A percentile compares a stretch with the other conserved stretches of the same genome.
These are phyloP conservation scores for Symmetrospora coprosmae DNA, from an alignment of 768 basidiomycete species.

Conservation along the genomic window DNA sequence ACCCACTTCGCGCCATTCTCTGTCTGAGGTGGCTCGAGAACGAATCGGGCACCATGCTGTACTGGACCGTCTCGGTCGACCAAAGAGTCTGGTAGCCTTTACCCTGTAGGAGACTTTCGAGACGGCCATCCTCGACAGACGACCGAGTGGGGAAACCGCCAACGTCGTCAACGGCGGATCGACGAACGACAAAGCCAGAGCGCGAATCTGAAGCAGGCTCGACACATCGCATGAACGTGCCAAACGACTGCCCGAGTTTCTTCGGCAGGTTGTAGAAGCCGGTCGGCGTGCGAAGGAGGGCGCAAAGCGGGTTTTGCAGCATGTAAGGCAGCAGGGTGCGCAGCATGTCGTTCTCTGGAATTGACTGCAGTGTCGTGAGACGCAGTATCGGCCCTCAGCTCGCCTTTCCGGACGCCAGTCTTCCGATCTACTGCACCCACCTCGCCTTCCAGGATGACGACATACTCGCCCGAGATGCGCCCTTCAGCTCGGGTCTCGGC, in stretches of 20 bases:
- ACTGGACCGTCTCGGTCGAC: conserved; percentile 30
- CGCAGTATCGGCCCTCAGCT: not conserved
- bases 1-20: conserved; percentile 2
- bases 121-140: conserved; percentile 31
- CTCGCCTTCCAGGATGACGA: conserved; percentile 32
- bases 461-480: conserved; percentile 27
- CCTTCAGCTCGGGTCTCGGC: conserved; percentile 29
- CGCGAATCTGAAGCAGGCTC: conserved; percentile 28
- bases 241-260: conserved; percentile 19
- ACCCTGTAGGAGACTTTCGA: conserved; percentile 28
- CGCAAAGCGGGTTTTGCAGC: conserved; percentile 25
- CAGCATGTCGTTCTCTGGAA: conserved; percentile 31
- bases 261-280: conserved; percentile 33
- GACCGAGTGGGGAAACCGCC: conserved; percentile 31
- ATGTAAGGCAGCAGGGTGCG: conserved; percentile 29
- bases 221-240: conserved; percentile 27
- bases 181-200: conserved; percentile 31
- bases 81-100: conserved; percentile 27
- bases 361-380: conserved; percentile 23
- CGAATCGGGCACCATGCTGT: conserved; percentile 26
- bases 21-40: conserved; percentile 20
- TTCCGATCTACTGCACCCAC: too few relatives aligned
- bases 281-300: conserved; percentile 29
- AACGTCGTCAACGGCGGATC: conserved; percentile 29
- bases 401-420: too few relatives aligned